Conservation (phyloP, 345 rosid species). For the Sonneratia alba region DNA sequence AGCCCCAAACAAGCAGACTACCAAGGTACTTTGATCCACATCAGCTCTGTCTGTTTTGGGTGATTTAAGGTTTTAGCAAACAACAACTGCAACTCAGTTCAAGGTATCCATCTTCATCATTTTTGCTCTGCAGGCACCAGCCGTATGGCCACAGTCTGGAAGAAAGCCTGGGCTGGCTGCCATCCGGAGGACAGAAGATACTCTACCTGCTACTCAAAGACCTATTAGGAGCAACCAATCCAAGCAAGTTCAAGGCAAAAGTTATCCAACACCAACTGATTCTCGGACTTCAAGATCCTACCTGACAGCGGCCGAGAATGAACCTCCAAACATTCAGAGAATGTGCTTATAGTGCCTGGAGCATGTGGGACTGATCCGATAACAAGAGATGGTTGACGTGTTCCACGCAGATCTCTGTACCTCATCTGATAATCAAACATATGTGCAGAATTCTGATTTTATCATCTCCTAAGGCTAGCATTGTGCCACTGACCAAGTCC, state of each 20-base stretch:
- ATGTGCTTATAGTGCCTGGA: background rate
- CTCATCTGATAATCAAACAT: background rate
- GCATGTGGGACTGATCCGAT: background rate
- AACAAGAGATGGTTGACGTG: background rate
- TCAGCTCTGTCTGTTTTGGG: background rate
- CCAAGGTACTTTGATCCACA: constrained; percentile 29
- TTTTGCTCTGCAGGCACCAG: background rate
- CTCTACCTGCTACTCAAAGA: background rate
- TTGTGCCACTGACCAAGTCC: background rate
- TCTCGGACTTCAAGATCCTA: constrained; percentile 17
- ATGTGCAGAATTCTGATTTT: background rate
- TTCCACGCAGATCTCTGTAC: background rate
- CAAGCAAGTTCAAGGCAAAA: constrained; percentile 22
- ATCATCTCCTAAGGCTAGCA: background rate
- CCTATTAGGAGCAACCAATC: constrained; percentile 14
- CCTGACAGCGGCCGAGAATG: constrained; percentile 21
- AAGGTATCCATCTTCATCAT: background rate
- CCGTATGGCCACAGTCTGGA: constrained; percentile 18
- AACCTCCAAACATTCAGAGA: constrained; percentile 32
- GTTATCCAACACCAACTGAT: constrained; percentile 8
- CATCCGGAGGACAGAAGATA: constrained; percentile 1
- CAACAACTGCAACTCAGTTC: background rate
- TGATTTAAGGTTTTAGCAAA: background rate
- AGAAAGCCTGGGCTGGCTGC: constrained; percentile 13
- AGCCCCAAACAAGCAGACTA: constrained; percentile 23